Conservation (phyloP, 306 rosid genomes). For the Cucurbita moschata region DNA sequence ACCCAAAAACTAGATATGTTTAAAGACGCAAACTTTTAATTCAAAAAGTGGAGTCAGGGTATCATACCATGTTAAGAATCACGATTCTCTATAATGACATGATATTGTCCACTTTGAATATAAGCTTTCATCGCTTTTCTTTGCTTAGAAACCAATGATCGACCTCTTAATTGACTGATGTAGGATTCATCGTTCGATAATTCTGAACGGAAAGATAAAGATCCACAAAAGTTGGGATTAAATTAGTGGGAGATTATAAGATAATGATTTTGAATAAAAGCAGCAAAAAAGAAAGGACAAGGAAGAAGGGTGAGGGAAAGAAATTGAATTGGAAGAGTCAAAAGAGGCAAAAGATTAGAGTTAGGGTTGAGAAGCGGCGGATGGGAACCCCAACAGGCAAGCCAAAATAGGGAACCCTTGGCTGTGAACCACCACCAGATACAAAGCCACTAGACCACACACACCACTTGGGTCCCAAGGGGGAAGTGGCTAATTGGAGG, state of each 20-base stretch:
- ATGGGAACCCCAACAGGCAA: constrained; percentile 46
- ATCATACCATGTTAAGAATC: too few relatives aligned
- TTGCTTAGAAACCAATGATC: too few relatives aligned
- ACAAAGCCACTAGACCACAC: neutral
- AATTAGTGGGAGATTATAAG: neutral
- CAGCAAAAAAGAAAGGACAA: neutral
- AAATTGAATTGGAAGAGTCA: neutral
- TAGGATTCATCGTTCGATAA: too few relatives aligned
- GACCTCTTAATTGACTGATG: too few relatives aligned
- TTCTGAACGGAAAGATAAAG: neutral
- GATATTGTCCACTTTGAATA: too few relatives aligned
- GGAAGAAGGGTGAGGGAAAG: neutral
- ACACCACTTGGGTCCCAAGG: constrained; percentile 9
- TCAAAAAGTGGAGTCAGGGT: neutral
- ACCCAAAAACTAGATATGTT: neutral
- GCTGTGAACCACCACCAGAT: neutral
- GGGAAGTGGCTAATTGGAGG: neutral
- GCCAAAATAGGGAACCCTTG: constrained; percentile 8
- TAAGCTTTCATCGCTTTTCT: too few relatives aligned
- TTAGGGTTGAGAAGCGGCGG: constrained; percentile 43
- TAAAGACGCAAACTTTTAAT: neutral
- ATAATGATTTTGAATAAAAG: neutral
- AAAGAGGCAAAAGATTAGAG: neutral
- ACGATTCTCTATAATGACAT: too few relatives aligned
- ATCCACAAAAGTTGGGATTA: neutral